phyloP scores from a whole-genome alignment of 2,329 filamentous ascomycete species.

The Colletotrichum musicola region DNA sequence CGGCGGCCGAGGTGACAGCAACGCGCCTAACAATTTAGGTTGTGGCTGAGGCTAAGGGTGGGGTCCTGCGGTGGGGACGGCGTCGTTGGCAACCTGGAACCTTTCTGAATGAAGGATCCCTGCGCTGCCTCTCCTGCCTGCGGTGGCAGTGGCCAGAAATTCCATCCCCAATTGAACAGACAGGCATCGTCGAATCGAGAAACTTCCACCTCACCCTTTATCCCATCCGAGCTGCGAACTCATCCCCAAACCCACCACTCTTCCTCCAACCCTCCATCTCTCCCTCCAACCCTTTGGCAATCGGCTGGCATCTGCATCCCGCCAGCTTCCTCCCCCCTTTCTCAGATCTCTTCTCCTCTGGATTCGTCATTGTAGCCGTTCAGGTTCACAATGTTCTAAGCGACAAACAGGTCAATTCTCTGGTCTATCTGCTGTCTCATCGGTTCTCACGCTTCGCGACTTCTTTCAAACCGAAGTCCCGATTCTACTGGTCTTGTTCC shows the following conservation, averaged over 20 bases:
- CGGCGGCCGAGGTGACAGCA: background rate
- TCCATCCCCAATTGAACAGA: slow-evolving; percentile 40
- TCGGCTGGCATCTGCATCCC: slow-evolving; percentile 27
- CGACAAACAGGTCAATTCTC: slow-evolving; percentile 31
- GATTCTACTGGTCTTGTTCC: slow-evolving; percentile 39
- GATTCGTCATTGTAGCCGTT: slow-evolving; percentile 44
- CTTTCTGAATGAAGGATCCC: slow-evolving; percentile 36
- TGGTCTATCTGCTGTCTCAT: slow-evolving; percentile 37
- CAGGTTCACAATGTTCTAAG: slow-evolving; percentile 55
- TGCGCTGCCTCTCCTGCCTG: slow-evolving; percentile 1
- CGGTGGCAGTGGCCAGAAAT: slow-evolving; percentile 22
- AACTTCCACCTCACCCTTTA: slow-evolving; percentile 59
- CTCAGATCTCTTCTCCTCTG: slow-evolving; percentile 52
- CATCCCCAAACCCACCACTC: slow-evolving; percentile 42
- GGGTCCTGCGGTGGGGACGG: slow-evolving; percentile 25
- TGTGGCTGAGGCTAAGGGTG: slow-evolving; percentile 38
- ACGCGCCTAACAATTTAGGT: slow-evolving; percentile 35
- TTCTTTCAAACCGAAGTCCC: slow-evolving; percentile 36
- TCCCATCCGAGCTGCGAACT: slow-evolving; percentile 43
- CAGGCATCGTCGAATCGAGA: slow-evolving; percentile 48
- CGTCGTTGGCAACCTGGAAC: slow-evolving; percentile 24
- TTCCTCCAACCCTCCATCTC: slow-evolving; percentile 42
- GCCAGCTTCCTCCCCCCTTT: slow-evolving; percentile 39
- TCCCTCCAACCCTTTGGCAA: slow-evolving; percentile 38
- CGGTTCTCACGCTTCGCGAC: slow-evolving; percentile 37